Conservation (phyloP, 768 basidiomycete genomes). For the Hypholoma sublateritium region DNA sequence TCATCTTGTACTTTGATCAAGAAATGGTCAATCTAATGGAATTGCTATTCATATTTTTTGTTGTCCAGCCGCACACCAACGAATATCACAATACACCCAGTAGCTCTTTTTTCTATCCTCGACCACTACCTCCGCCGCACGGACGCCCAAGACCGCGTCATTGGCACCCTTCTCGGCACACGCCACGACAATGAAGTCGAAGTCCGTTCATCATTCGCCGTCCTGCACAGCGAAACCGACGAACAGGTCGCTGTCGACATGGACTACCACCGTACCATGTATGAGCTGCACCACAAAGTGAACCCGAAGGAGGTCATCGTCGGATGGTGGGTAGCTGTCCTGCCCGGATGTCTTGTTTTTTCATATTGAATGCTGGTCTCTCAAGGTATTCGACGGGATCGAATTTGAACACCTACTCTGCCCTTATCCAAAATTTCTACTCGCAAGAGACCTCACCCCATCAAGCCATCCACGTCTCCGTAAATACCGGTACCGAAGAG, state of each 20-base stretch:
- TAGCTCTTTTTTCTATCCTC: conserved; percentile 91
- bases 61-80: conserved; percentile 63
- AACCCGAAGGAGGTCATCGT: conserved; percentile 89
- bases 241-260: conserved; percentile 96
- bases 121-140: conserved; percentile 94
- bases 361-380: neutral
- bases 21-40: neutral
- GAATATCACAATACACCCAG: conserved; percentile 83
- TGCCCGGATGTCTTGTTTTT: neutral
- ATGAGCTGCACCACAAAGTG: conserved; percentile 84
- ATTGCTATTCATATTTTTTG: neutral
- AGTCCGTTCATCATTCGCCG: conserved; percentile 85
- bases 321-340: conserved; percentile 71
- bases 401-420: conserved; percentile 90
- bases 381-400: conserved; percentile 91
- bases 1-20: neutral
- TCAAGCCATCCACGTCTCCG: conserved; percentile 86
- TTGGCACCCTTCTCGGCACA: conserved; percentile 90
- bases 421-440: conserved; percentile 97
- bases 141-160: conserved; percentile 82
- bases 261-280: conserved; percentile 94
- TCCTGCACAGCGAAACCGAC: conserved; percentile 88
- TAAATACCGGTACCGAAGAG: conserved; percentile 81
- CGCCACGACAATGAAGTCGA: conserved; percentile 71
- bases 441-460: conserved; percentile 87